phyloP scores from a whole-genome alignment of 805 yeast genomes.

The Zygotorulaspora chibaensis region DNA sequence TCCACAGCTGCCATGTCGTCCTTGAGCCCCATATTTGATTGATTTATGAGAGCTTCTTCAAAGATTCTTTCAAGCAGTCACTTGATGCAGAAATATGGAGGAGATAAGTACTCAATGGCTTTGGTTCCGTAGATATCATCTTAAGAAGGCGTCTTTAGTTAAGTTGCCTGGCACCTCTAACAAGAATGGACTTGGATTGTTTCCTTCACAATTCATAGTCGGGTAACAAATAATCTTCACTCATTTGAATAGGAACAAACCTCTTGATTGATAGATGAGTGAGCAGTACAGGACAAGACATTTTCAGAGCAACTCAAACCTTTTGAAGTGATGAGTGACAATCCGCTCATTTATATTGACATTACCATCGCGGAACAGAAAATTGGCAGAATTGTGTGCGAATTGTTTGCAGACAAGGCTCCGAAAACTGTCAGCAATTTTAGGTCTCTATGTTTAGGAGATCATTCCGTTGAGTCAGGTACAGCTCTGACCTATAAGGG shows the following conservation, averaged over 20 bases:
- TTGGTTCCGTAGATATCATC: too few species aligned
- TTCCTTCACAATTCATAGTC: neutral
- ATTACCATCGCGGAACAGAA: constrained; percentile 40
- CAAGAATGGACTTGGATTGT: too few species aligned
- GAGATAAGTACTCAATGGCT: too few species aligned
- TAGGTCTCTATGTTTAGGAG: constrained; percentile 41
- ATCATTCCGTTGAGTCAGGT: constrained; percentile 22
- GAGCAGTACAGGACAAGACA: too few species aligned
- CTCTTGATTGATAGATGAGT: too few species aligned
- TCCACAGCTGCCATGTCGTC: constrained; percentile 46
- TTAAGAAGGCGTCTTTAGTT: too few species aligned
- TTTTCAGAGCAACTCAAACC: too few species aligned
- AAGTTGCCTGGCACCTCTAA: too few species aligned
- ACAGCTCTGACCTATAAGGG: constrained; percentile 37
- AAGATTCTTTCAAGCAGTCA: neutral
- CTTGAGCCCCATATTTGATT: constrained; percentile 2
- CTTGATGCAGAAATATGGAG: too few species aligned
- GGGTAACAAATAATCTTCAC: neutral
- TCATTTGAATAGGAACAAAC: too few species aligned
- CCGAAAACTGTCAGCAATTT: constrained; percentile 57
- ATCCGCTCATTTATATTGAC: constrained; percentile 43
- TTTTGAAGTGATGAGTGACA: constrained; percentile 1
- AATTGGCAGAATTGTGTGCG: constrained; percentile 59
- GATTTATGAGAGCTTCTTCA: neutral
- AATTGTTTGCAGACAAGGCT: constrained; percentile 46